Evolutionary conservation across 169 alveolate genomes (phyloP).

Genomic region (Perkinsus marinus): DNA sequence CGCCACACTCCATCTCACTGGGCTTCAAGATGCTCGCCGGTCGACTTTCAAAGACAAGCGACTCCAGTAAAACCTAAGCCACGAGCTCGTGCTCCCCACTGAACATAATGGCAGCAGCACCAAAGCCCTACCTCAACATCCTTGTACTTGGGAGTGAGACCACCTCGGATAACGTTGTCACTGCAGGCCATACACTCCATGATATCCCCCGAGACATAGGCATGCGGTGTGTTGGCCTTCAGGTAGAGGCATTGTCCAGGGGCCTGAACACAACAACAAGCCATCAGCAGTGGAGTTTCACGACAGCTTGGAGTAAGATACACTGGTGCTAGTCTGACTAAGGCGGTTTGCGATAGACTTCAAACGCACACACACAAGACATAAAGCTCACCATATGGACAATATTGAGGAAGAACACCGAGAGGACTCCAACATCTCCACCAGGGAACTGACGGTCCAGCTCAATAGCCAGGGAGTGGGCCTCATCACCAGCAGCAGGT

Average conservation of each 20-base stretch:
- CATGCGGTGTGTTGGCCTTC: slow-evolving; percentile 71
- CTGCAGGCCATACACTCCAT: slow-evolving; percentile 79
- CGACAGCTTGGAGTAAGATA: no score
- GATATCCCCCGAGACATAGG: slow-evolving; percentile 75
- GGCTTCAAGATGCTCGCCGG: neutral
- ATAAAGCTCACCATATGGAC: neutral
- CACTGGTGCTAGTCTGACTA: no score
- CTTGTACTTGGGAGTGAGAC: slow-evolving; percentile 75
- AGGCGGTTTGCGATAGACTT: no score
- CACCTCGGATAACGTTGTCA: slow-evolving; percentile 84
- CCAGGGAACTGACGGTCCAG: slow-evolving; percentile 5
- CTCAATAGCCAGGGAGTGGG: neutral
- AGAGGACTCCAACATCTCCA: slow-evolving; percentile 13
- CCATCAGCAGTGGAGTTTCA: no score
- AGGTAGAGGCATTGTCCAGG: slow-evolving; percentile 61
- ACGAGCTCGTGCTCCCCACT: neutral
- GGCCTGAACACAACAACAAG: neutral
- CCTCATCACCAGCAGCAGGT: neutral
- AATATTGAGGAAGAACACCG: slow-evolving; percentile 13
- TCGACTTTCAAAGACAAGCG: neutral
- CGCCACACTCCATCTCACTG: neutral
- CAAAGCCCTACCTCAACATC: slow-evolving; percentile 25
- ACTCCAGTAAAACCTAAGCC: neutral
- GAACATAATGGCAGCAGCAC: neutral
- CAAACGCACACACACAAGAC: no score